Conservation (phyloP, 164 flowering plant species). For the Vitis rotundifolia region DNA sequence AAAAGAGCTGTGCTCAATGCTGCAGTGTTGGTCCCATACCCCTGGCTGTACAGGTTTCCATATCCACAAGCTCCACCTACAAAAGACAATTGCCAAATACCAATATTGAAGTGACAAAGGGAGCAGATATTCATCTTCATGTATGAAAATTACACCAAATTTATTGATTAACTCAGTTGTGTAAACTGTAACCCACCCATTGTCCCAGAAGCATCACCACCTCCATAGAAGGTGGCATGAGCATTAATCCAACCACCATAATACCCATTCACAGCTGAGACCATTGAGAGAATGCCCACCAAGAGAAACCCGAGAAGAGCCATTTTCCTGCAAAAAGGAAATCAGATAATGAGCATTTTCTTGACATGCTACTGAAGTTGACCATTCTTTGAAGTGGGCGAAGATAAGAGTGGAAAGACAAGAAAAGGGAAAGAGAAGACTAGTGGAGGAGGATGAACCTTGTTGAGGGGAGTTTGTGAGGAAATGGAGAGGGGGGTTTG, state of each 20-base stretch:
- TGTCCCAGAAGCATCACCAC: constrained; percentile 79
- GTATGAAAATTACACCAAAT: too few species aligned
- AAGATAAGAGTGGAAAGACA: not conserved
- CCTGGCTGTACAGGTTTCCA: constrained; percentile 78
- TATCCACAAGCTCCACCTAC: constrained; percentile 86
- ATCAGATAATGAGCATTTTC: not conserved
- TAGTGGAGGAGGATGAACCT: constrained; percentile 3
- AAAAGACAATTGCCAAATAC: not conserved
- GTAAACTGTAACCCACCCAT: constrained; percentile 50
- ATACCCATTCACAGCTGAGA: constrained; percentile 36
- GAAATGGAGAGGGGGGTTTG: constrained; percentile 15
- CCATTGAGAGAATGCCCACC: constrained; percentile 26
- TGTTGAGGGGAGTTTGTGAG: constrained; percentile 6
- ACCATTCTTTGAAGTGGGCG: not conserved
- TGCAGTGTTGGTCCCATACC: constrained; percentile 74
- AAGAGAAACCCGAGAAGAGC: constrained; percentile 30
- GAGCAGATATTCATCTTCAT: too few species aligned
- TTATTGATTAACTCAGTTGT: too few species aligned
- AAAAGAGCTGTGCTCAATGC: constrained; percentile 77
- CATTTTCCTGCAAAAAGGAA: constrained; percentile 35
- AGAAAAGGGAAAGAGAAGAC: not conserved
- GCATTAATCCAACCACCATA: constrained; percentile 64
- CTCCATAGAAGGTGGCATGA: constrained; percentile 83
- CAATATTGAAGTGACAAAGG: too few species aligned
- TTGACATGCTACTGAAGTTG: not conserved